Base-by-base conservation (phyloP, 2,329 filamentous ascomycete genomes). In the Parafenestella ontariensis region DNA sequence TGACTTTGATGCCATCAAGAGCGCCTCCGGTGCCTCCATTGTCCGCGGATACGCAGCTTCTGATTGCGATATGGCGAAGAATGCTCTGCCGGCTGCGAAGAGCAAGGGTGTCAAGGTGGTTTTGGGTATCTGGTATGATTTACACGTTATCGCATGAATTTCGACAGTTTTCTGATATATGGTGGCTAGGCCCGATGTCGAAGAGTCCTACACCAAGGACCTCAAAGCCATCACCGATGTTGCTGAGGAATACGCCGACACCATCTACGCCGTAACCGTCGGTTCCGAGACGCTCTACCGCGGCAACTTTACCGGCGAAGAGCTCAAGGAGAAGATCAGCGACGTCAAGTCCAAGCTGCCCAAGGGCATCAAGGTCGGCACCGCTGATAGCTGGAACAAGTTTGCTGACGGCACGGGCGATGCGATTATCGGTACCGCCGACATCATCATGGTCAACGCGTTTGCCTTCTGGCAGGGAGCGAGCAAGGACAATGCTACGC, bases 321-420 rank as follows among this genome's bases (percentile, higher is more conserved):
- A 86, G 64, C 82, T 91, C 44, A 74, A 86, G 46, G 76, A 75
- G 52, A 87, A 87, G 74, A 89, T 91, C 73, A 77, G 83, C 55
- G 80, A 85, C 46, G 83, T 89, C 59, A 84, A 86, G 77, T 71
- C 77, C 36, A 77, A 82, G 28, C 71, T 88, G 70, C 79, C 82
- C 62, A 72, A 71, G 23, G 61, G 64, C 56, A 78, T 86, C 64
- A 84, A 82, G 62, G 80, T 89, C 40, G 88, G 88, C 46, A 89
- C 86, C 10, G 88, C 88, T 7, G 88, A 91, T 76, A 86, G 82
- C 70, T 91, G 88, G 88, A 90, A 90, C 78, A 89, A 88, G 76
- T 87, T 81, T 68, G 81, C 83, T 42, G 87, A 90, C 69, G 87
- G 87, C 34, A 89, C 87, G 23, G 87, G 84, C 34, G 85, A 90